These are phyloP conservation scores for Periconia sp. DNA, from an alignment of 2,329 filamentous ascomycete species.

Conservation along the genomic window DNA sequence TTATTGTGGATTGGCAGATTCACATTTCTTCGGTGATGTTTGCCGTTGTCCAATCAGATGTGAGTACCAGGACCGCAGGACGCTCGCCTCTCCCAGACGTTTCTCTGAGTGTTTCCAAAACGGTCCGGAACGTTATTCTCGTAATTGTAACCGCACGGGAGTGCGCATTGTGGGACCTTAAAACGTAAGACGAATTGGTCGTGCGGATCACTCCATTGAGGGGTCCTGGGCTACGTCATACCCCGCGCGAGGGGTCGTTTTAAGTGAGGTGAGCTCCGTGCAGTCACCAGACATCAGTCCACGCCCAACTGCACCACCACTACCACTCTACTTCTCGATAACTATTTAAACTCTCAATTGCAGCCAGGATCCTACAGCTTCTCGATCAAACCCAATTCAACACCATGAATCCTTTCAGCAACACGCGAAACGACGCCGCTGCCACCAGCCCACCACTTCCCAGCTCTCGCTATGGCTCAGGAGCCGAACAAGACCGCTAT, in stretches of 20 bases:
- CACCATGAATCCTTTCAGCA: conserved; percentile 21
- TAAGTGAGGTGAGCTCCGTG: neutral
- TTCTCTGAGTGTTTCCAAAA: no score
- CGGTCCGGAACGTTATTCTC: no score
- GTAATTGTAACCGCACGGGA: no score
- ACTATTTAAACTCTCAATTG: neutral
- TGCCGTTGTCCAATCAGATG: no score
- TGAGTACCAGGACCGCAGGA: no score
- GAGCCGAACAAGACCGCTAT: conserved; percentile 40
- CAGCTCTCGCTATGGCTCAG: conserved; percentile 32
- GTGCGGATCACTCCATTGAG: conserved; percentile 2
- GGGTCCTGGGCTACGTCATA: conserved; percentile 2
- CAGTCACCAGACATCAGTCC: neutral
- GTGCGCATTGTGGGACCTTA: no score
- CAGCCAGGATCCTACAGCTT: neutral
- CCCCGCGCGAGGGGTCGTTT: conserved; percentile 1
- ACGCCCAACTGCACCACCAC: neutral
- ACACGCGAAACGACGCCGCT: conserved; percentile 8
- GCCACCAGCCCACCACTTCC: neutral
- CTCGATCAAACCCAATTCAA: neutral
- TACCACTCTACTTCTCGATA: neutral
- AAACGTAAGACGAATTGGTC: neutral
- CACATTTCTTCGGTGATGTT: no score
- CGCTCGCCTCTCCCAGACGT: no score
- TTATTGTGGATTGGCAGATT: no score